These are phyloP conservation scores for Melocanna baccifera DNA, from an alignment of 176 grass and related monocot species.

Conservation along the genomic window DNA sequence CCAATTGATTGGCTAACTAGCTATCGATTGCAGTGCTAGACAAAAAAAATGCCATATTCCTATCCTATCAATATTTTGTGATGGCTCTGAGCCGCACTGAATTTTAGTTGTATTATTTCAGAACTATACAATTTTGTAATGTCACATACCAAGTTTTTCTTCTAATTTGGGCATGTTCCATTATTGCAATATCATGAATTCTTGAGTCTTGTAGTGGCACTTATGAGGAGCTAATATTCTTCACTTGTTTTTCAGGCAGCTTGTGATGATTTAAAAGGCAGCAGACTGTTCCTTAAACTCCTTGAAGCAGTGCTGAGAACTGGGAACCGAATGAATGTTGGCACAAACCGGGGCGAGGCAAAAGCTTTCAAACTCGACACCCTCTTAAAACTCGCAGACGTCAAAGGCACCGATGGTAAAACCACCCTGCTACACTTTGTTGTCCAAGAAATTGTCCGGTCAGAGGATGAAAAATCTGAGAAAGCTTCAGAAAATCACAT, in stretches of 20 bases:
- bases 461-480: conserved; percentile 52
- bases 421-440: conserved; percentile 89
- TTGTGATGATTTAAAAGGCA: conserved; percentile 84
- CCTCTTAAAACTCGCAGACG: conserved; percentile 81
- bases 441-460: conserved; percentile 80
- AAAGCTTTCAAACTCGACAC: conserved; percentile 90
- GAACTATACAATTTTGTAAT: background rate
- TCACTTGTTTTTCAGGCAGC: conserved; percentile 52
- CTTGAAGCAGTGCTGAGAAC: conserved; percentile 86
- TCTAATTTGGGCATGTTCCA: background rate
- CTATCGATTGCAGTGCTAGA: background rate
- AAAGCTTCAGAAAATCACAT: conserved; percentile 29
- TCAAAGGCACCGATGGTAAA: conserved; percentile 82
- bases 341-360: conserved; percentile 78
- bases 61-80: background rate
- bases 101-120: background rate
- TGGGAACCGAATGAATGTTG: conserved; percentile 89
- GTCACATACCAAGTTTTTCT: background rate
- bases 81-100: background rate
- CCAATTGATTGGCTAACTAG: background rate
- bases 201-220: background rate
- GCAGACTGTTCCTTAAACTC: conserved; percentile 80
- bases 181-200: background rate
- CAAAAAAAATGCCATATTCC: background rate
- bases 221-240: background rate